Evolutionary conservation across 2,329 filamentous ascomycete genomes (phyloP).

Genomic region (Cadophora gregata): DNA sequence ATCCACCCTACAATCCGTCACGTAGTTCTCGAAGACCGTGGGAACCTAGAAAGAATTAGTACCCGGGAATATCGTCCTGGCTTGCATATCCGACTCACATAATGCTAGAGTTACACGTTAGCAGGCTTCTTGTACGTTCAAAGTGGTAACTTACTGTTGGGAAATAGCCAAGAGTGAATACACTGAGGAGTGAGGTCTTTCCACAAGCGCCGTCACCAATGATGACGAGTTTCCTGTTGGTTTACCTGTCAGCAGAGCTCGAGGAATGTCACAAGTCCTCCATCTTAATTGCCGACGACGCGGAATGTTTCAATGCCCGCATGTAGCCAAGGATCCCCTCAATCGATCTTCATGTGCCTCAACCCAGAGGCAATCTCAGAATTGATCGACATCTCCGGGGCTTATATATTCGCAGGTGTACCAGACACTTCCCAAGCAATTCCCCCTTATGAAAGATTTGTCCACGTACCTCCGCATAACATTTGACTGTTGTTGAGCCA

Average conservation of each 20-base stretch:
- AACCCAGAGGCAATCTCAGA: background rate
- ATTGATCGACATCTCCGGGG: background rate
- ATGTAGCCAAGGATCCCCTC: constrained; percentile 10
- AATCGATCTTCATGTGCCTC: background rate
- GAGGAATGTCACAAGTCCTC: background rate
- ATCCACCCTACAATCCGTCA: constrained; percentile 97
- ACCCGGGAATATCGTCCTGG: constrained; percentile 12
- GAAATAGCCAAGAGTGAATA: constrained; percentile 98
- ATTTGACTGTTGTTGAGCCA: constrained; percentile 48
- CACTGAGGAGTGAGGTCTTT: constrained; percentile 95
- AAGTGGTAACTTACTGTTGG: constrained; percentile 74
- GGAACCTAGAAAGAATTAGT: constrained; percentile 74
- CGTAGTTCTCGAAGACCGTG: constrained; percentile 99
- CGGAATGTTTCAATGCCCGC: background rate
- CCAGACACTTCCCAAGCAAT: background rate
- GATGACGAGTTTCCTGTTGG: constrained; percentile 86
- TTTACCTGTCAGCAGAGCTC: constrained; percentile 6
- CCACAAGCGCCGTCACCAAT: constrained; percentile 97
- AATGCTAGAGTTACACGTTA: constrained; percentile 54
- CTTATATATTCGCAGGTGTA: background rate
- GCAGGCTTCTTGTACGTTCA: constrained; percentile 17
- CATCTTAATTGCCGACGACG: background rate
- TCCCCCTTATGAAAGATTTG: background rate
- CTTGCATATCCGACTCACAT: constrained; percentile 36
- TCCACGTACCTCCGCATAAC: constrained; percentile 51